Base-by-base conservation (phyloP, 2,329 filamentous ascomycete species). In the Sclerotinia minor region DNA sequence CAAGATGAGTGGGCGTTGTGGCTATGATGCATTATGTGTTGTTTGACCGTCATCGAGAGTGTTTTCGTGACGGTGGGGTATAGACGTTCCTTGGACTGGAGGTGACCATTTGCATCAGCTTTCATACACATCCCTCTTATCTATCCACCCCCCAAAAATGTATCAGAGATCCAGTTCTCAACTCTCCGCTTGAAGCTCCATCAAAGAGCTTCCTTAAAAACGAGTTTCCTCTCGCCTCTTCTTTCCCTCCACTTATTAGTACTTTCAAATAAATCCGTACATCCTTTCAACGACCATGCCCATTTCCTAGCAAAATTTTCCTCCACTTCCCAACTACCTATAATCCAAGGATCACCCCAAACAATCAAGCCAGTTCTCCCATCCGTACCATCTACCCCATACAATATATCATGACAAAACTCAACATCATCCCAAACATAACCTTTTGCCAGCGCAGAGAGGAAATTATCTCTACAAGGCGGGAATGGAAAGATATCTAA, bases 41-140 rank as follows among this genome's bases (percentile, higher is more conserved):
- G 1, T 76, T 76, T 80, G 0, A 80, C 80, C 68, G 73, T 81
- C 0, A 78, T 80, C 78, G 84, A 85, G 6, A 87, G 87, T 17
- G 72, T 87, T 50, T 76, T 87, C 49, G 81, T 84, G 1, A 81
- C 80, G 0, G 79, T 83, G 65, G 85, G 85, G 21, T 85, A 81
- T 76, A 77, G 87, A 73, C 77, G 81, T 58, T 73, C 80, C 44
- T 85, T 83, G 83, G 78, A 81, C 26, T 86, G 83, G 83, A 78
- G 80, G 81, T 81, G 61, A 73, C 87, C 68, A 83, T 88, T 6
- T 80, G 88, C n/a, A 79, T 88, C 64, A 85, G 85, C 7, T 88
- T 85, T 86, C 0, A 81, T 83, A 13, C 19, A 35, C 29, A 15
- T n/a, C 29, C 7, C 21, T 41, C 13, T 3, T 9, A 3, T 15